Evolutionary conservation across 2,329 filamentous ascomycete species (phyloP).

Genomic region (Coniochaeta ligniaria): DNA sequence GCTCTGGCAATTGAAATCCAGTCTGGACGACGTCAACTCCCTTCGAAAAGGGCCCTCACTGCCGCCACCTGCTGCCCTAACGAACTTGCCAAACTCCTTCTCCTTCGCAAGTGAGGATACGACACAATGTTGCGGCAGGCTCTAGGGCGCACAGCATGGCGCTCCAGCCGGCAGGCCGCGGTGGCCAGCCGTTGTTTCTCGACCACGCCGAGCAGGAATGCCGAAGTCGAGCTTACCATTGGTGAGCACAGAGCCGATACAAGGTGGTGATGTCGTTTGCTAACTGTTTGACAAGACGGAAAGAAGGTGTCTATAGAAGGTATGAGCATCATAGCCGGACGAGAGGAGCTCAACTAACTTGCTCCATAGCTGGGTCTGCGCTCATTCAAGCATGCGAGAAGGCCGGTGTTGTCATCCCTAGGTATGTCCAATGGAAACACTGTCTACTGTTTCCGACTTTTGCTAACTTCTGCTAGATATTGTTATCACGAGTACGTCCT

Average conservation of each 20-base stretch:
- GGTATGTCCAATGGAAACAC: slow-evolving; percentile 36
- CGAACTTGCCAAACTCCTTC: slow-evolving; percentile 20
- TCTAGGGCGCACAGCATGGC: slow-evolving; percentile 62
- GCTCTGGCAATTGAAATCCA: slow-evolving; percentile 5
- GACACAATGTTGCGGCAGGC: slow-evolving; percentile 63
- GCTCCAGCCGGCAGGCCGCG: slow-evolving; percentile 51
- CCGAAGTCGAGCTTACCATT: slow-evolving; percentile 95
- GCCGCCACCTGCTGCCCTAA: slow-evolving; percentile 9
- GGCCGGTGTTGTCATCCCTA: slow-evolving; percentile 82
- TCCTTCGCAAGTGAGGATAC: slow-evolving; percentile 41
- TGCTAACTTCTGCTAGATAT: slow-evolving; percentile 57
- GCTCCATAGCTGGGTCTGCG: slow-evolving; percentile 75
- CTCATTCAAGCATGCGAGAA: slow-evolving; percentile 99
- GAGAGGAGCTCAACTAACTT: slow-evolving; percentile 12
- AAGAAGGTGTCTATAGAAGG: slow-evolving; percentile 98
- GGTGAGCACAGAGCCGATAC: slow-evolving; percentile 48
- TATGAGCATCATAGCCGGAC: slow-evolving; percentile 30
- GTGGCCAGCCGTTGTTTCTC: slow-evolving; percentile 71
- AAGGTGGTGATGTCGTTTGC: slow-evolving; percentile 4
- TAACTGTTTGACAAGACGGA: slow-evolving; percentile 57
- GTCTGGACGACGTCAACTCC: slow-evolving; percentile 7
- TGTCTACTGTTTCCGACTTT: slow-evolving; percentile 4
- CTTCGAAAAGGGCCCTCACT: slow-evolving; percentile 2
- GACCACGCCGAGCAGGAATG: slow-evolving; percentile 68
- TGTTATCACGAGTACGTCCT: slow-evolving; percentile 89